Base-by-base conservation (phyloP, 768 basidiomycete species). In the Tubosaeta brunneosetosa region DNA sequence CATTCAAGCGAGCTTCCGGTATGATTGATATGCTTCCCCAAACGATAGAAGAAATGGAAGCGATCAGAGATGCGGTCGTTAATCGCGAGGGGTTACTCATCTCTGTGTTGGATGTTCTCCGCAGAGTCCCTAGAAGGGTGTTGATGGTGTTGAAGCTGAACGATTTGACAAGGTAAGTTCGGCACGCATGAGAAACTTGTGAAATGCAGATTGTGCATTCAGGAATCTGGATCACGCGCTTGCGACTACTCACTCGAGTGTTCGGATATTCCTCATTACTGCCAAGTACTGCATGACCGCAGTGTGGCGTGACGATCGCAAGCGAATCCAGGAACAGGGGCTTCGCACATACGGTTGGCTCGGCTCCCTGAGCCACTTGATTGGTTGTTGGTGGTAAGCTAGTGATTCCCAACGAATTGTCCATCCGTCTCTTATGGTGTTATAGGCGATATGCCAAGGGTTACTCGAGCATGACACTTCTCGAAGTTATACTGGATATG, bases 221-320 rank as follows among this genome's bases (percentile, higher is more conserved):
- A 86, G 91, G 72, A 85, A 84, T 65, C 75, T 95, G 31, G 94
- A 97, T 61, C 76, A 85, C 67, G 84, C 91, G 13, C 74, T 98
- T 6, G 83, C 83, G 61, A 98, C 97, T 1, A 98, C 95, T 6
- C 79, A 92, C 69, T 86, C 89, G 6, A 84, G 81, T 65, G 87
- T 84, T 52, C 87, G 95, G 17, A 84, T 98, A 64, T 98, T 97
- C 68, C 66, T 97, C 31, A 87, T 97, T 52, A 88, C 88, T 14
- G 94, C 93, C 7, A 86, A 89, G 62, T 95, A 90, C 70, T 97
- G 94, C 65, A 77, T 83, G 47, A 76, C 74, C 11, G 87, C 91
- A 8, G 83, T 90, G 4, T 91, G 89, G 89, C 74, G 78, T 47
- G 85, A 87, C 59, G 85, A 93, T 50, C 72, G 71, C 61, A 68